Percentiles rank a stretch among this genome's conserved stretches.
Conservation (phyloP, 108 stramenopile genomes). For the Nitzschia sp. region DNA sequence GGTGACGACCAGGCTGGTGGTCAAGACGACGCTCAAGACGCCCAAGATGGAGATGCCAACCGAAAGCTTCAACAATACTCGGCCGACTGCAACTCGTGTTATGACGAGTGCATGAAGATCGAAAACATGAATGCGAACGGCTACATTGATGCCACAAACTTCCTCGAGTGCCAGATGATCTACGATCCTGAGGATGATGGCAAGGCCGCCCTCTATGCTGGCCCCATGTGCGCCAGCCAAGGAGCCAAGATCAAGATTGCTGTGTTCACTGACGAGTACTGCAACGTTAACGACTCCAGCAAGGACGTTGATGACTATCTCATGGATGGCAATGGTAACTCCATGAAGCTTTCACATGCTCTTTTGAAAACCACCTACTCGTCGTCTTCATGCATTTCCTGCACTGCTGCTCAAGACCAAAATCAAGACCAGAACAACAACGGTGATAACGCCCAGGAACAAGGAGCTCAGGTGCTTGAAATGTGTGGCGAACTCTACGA, state of each 20-base stretch:
- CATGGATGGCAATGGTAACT: slow-evolving; percentile 42
- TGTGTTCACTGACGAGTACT: slow-evolving; percentile 78
- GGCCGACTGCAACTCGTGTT: slow-evolving; percentile 70
- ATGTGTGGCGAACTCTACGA: slow-evolving; percentile 77
- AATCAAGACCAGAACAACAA: slow-evolving; percentile 35
- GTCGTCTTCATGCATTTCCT: slow-evolving; percentile 64
- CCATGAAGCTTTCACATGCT: slow-evolving; percentile 77
- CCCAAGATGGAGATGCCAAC: slow-evolving; percentile 21
- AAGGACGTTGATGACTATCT: slow-evolving; percentile 78
- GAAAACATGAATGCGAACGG: slow-evolving; percentile 89
- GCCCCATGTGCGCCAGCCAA: slow-evolving; percentile 64
- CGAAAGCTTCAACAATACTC: slow-evolving; percentile 40
- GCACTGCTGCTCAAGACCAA: slow-evolving; percentile 38
- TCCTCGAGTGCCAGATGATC: slow-evolving; percentile 69
- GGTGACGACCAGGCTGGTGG: slow-evolving; percentile 17
- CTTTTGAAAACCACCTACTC: slow-evolving; percentile 79
- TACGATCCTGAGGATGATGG: slow-evolving; percentile 66
- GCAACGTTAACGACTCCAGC: slow-evolving; percentile 50
- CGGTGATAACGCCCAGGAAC: slow-evolving; percentile 34
- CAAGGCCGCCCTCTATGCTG: slow-evolving; percentile 60
- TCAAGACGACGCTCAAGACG: slow-evolving; percentile 28
- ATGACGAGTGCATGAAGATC: slow-evolving; percentile 84
- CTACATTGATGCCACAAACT: slow-evolving; percentile 83
- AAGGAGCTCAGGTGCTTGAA: slow-evolving; percentile 52
- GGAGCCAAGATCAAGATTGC: slow-evolving; percentile 89